Conservation (phyloP, 129 eudicot species). For the Centrapalus pauciflorus region DNA sequence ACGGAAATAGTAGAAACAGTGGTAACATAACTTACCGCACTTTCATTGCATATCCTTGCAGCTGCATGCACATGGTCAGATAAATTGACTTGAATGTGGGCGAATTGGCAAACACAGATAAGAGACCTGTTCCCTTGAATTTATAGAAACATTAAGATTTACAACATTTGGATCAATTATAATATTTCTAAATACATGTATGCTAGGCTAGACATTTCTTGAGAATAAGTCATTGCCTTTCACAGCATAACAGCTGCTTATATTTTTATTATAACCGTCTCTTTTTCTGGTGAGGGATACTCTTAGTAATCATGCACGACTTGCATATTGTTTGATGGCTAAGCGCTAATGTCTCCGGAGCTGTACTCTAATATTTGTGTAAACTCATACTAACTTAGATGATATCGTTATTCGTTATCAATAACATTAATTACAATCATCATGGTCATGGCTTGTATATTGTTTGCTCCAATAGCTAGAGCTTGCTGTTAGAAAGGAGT, state of each 20-base stretch:
- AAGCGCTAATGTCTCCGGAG: neutral
- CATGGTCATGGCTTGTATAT: neutral
- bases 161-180: neutral
- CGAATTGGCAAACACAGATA: constrained; percentile 2
- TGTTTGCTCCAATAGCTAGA: constrained; percentile 55
- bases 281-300: neutral
- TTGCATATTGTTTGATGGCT: neutral
- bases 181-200: neutral
- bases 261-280: neutral
- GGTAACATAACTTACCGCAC: neutral
- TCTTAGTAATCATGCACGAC: neutral
- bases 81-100: constrained; percentile 5
- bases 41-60: constrained; percentile 1
- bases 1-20: neutral
- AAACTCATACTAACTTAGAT: neutral
- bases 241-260: neutral
- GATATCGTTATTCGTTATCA: neutral
- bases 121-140: constrained; percentile 1
- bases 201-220: neutral
- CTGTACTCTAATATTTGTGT: neutral
- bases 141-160: constrained; percentile 4
- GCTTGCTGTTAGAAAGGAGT: constrained; percentile 71
- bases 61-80: neutral
- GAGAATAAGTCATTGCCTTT: neutral
- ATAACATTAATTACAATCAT: neutral